Base-by-base conservation (phyloP, 108 stramenopile genomes). In the Seminavis robusta region DNA sequence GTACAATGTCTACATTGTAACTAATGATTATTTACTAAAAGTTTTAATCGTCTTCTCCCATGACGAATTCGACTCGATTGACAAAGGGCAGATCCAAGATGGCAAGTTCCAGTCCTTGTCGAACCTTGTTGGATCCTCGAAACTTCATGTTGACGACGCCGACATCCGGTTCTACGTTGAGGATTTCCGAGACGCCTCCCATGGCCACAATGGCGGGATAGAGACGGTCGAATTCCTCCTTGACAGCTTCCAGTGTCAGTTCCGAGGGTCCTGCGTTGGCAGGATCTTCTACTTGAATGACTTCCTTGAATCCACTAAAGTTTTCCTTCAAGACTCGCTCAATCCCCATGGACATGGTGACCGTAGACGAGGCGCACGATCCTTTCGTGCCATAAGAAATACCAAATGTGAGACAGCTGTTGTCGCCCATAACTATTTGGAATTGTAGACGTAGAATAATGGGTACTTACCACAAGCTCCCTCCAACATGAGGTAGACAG, bases 301-400 rank as follows among this genome's bases (percentile, higher is more conserved):
- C 90, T 64, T 89, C 71, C 47, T 79, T 60, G 29, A 33, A 2
- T 17, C 63, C 43, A 34, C 73, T 65, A 68, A 90, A 95, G 24
- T 92, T 94, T 66, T 98, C 97, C 23, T 74, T 76, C 36, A 97
- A 63, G 19, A 95, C 93, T 33, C 95, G 86, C 65, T 98, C 95
- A 59, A 98, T 94, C 30, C 97, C 97, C 95, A 98, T 95, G 81
- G 97, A 87, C 97, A 98, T 98, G 19, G 97, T 98, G 1, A 90
- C 88, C 2, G 95, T 98, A 29, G 90, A 93, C 10, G 84, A 86
- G 1, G 68, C 61, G 47, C 78, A 79, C 15, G 78, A 72, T 43
- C 78, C n/a, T n/a, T n/a, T n/a, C n/a, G n/a, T n/a, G n/a, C n/a
- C n/a, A n/a, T n/a, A 37, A 37, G 13, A 11, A 37, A 37, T 37